Evolutionary conservation across 495 filamentous ascomycete genomes (phyloP).

Genomic region (Tuber borchii): DNA sequence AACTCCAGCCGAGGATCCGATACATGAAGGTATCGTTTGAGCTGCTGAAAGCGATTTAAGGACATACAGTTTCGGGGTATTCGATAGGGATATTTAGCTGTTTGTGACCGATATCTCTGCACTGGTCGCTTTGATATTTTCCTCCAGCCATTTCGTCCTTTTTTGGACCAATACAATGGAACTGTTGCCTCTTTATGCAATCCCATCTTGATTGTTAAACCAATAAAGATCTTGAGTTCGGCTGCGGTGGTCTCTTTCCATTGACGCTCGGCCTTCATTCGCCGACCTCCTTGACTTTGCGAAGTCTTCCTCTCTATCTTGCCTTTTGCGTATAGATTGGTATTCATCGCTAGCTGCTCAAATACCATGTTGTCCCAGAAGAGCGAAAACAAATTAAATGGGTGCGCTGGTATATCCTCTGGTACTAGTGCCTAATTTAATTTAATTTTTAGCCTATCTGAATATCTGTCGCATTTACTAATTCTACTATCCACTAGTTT

Average conservation of each 20-base stretch:
- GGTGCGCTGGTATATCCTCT: background rate
- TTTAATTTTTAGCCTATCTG: background rate
- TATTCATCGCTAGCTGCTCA: background rate
- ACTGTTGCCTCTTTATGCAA: background rate
- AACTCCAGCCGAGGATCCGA: background rate
- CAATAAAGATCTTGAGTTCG: constrained; percentile 7
- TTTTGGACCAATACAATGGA: background rate
- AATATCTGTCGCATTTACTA: background rate
- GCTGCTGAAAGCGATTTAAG: constrained; percentile 6
- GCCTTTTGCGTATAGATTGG: constrained; percentile 6
- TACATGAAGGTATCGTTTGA: constrained; percentile 9
- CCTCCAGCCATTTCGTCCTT: background rate
- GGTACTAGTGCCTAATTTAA: background rate
- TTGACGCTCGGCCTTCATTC: background rate
- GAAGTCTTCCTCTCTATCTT: background rate
- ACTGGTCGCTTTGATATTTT: background rate
- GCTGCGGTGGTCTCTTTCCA: background rate
- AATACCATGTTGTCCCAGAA: background rate
- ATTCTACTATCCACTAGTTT: too few relatives aligned
- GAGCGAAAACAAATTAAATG: constrained; percentile 4
- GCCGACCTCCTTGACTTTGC: too few relatives aligned
- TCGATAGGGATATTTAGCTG: background rate
- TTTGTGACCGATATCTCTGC: background rate
- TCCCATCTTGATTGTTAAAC: constrained; percentile 7
- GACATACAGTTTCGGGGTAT: constrained; percentile 3